These are phyloP conservation scores for Fusarium anthophilum DNA, from an alignment of 2,329 filamentous ascomycete genomes.

Conservation along the genomic window DNA sequence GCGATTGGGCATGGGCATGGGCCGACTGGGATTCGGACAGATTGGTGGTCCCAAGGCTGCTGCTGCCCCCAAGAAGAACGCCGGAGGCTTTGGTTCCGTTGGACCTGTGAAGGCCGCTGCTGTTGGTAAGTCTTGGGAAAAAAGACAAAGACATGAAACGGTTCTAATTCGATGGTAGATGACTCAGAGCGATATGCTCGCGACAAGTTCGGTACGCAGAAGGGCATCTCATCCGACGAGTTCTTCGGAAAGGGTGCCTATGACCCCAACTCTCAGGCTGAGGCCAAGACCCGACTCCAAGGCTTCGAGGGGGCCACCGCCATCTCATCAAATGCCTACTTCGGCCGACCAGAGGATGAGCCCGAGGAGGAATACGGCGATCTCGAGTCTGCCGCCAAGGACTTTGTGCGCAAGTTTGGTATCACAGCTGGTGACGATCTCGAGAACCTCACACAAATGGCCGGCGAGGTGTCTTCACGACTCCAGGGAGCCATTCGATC, in stretches of 20 bases:
- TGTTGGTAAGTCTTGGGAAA: conserved; percentile 64
- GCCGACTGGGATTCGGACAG: conserved; percentile 87
- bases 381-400: conserved; percentile 91
- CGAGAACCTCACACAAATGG: conserved; percentile 83
- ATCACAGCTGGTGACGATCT: conserved; percentile 96
- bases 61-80: conserved; percentile 72
- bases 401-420: conserved; percentile 94
- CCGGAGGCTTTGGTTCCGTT: conserved; percentile 87
- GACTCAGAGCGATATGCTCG: conserved; percentile 87
- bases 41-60: conserved; percentile 72
- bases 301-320: conserved; percentile 92
- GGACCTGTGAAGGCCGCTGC: conserved; percentile 75
- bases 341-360: conserved; percentile 90
- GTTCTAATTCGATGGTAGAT: conserved; percentile 52
- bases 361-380: conserved; percentile 85
- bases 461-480: conserved; percentile 86
- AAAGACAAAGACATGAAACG: neutral
- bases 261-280: conserved; percentile 80
- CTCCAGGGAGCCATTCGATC: conserved; percentile 79
- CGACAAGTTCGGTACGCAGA: conserved; percentile 89
- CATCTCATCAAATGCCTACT: conserved; percentile 98
- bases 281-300: conserved; percentile 87
- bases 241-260: conserved; percentile 94
- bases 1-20: conserved; percentile 87
- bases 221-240: conserved; percentile 97